Conservation (phyloP, 1,284 basidiomycete species). For the Malassezia globosa region DNA sequence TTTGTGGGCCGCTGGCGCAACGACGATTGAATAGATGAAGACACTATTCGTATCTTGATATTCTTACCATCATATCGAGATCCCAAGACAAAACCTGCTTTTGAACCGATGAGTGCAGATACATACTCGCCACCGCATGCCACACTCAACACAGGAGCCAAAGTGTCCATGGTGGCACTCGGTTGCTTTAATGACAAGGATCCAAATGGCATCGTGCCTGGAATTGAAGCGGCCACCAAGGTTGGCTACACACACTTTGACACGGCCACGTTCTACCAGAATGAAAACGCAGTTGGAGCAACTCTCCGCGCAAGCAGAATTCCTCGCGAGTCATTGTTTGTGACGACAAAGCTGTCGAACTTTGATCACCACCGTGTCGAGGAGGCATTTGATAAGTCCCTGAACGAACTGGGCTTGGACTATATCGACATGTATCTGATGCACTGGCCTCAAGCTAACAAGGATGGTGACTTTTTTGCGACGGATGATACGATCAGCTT, state of each 20-base stretch:
- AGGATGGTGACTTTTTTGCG: constrained; percentile 15
- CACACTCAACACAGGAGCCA: constrained; percentile 26
- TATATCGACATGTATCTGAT: constrained; percentile 53
- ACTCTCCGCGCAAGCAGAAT: constrained; percentile 63
- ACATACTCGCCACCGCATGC: neutral
- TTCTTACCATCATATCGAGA: neutral
- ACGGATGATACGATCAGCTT: constrained; percentile 21
- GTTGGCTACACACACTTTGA: constrained; percentile 33
- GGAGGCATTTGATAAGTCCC: constrained; percentile 58
- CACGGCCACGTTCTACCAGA: constrained; percentile 48
- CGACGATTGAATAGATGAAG: neutral
- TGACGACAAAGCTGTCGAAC: constrained; percentile 72
- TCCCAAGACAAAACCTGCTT: neutral
- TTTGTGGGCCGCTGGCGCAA: no score
- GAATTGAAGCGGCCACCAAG: constrained; percentile 11
- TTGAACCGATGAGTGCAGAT: neutral
- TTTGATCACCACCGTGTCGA: constrained; percentile 21
- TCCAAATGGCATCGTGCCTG: neutral
- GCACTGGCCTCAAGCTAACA: constrained; percentile 31
- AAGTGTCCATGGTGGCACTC: constrained; percentile 31
- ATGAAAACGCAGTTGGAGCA: constrained; percentile 73
- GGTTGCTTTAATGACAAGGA: constrained; percentile 20
- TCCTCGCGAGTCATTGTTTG: constrained; percentile 66
- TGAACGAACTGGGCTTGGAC: constrained; percentile 59
- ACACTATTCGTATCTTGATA: neutral